phyloP scores from a whole-genome alignment of 208 protist species.

The Leishmania tarentolae region DNA sequence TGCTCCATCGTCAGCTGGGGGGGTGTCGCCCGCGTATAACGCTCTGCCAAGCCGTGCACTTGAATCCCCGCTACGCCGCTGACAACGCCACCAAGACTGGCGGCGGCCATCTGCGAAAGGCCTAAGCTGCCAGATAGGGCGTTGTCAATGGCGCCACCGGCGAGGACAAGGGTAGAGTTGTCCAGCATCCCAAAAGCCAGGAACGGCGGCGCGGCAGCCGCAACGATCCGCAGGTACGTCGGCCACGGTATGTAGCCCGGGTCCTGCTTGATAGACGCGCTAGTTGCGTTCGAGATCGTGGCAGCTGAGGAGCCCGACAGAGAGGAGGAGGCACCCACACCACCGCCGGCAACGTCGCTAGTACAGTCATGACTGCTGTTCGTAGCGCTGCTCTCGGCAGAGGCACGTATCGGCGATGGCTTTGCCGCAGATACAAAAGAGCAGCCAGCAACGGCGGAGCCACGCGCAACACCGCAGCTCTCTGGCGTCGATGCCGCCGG shows the following conservation, averaged over 20 bases:
- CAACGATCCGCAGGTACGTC: slow-evolving; percentile 45
- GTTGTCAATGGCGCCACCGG: slow-evolving; percentile 81
- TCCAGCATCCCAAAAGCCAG: slow-evolving; percentile 87
- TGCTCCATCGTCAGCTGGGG: slow-evolving; percentile 70
- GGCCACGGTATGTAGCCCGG: slow-evolving; percentile 49
- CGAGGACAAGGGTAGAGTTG: slow-evolving; percentile 80
- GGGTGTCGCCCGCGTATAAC: slow-evolving; percentile 51
- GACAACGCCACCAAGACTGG: slow-evolving; percentile 78
- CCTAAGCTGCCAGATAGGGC: slow-evolving; percentile 59
- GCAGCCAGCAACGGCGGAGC: background rate
- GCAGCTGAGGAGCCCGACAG: background rate
- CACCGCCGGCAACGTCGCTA: background rate
- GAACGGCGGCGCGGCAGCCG: slow-evolving; percentile 70
- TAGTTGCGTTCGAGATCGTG: background rate
- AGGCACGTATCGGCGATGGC: background rate
- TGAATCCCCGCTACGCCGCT: slow-evolving; percentile 87
- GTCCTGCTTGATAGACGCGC: background rate
- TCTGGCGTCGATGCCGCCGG: background rate
- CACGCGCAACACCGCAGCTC: background rate
- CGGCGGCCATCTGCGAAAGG: slow-evolving; percentile 77
- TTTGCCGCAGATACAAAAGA: background rate
- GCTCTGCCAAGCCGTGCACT: slow-evolving; percentile 86
- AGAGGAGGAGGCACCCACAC: background rate
- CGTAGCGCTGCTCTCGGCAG: background rate
- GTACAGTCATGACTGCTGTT: background rate